These are phyloP conservation scores for Cytospora schulzeri DNA, from an alignment of 2,329 filamentous ascomycete genomes.

Conservation along the genomic window DNA sequence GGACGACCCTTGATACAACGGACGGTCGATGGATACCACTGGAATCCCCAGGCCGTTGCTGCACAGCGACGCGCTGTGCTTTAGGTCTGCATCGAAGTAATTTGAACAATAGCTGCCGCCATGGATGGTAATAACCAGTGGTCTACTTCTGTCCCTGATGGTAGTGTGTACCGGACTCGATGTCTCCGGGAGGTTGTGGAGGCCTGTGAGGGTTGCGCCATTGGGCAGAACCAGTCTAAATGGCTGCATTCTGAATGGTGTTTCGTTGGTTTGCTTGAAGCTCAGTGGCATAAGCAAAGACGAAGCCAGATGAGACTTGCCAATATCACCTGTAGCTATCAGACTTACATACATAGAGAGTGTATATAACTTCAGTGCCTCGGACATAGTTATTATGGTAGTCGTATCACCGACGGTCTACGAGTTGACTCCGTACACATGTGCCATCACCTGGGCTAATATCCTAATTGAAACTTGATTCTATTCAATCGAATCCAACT, in stretches of 20 bases:
- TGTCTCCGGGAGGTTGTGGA: constrained; percentile 1
- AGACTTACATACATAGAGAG: no score
- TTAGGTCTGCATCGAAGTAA: constrained; percentile 31
- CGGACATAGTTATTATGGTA: no score
- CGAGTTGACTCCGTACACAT: no score
- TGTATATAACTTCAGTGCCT: no score
- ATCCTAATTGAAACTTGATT: no score
- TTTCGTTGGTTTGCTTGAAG: not conserved
- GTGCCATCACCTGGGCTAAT: no score
- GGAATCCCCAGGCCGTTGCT: constrained; percentile 30
- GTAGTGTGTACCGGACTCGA: constrained; percentile 1
- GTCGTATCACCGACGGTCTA: no score
- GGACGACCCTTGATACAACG: constrained; percentile 28
- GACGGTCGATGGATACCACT: constrained; percentile 31
- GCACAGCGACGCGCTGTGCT: constrained; percentile 21
- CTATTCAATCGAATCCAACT: no score
- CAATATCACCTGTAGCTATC: no score
- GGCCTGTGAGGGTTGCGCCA: constrained; percentile 19
- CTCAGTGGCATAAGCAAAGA: no score
- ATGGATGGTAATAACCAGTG: constrained; percentile 31
- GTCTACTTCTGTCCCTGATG: constrained; percentile 6
- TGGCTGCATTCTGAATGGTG: constrained; percentile 18
- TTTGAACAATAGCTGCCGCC: constrained; percentile 29
- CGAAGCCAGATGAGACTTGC: no score
- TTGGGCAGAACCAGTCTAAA: constrained; percentile 20